phyloP scores from a whole-genome alignment of 2,329 filamentous ascomycete genomes.

The Epichloe sibirici region DNA sequence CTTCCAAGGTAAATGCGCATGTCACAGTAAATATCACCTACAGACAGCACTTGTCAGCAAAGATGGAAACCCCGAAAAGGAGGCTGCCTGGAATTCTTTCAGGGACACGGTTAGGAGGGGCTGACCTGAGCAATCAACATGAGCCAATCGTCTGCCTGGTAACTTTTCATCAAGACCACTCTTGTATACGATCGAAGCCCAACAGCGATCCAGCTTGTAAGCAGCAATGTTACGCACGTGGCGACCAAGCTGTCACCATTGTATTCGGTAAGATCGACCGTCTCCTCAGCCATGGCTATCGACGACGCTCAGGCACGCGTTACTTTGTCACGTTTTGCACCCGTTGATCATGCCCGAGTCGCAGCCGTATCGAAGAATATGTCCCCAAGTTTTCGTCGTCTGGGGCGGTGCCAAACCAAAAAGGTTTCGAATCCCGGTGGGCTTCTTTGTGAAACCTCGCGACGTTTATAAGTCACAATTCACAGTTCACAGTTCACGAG shows the following conservation, averaged over 20 bases:
- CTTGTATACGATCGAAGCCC: conserved; percentile 32
- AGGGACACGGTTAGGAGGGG: background rate
- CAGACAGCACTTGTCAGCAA: conserved; percentile 2
- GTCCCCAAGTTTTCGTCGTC: background rate
- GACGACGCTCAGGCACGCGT: background rate
- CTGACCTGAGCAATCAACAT: conserved; percentile 37
- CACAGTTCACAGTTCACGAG: background rate
- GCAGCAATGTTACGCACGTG: conserved; percentile 25
- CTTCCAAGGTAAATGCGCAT: conserved; percentile 32
- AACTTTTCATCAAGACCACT: conserved; percentile 29
- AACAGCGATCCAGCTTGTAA: conserved; percentile 30
- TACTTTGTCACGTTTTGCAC: background rate
- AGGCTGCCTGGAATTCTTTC: background rate
- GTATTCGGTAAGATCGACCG: conserved; percentile 23
- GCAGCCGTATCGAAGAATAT: background rate
- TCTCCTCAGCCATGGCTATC: conserved; percentile 17
- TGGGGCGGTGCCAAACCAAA: background rate
- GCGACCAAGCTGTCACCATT: conserved; percentile 26
- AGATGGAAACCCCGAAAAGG: background rate
- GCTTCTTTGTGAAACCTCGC: background rate
- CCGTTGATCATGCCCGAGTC: conserved; percentile 1
- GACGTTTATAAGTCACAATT: background rate
- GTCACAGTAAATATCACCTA: conserved; percentile 35
- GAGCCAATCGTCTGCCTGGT: conserved; percentile 41
- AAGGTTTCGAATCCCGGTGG: background rate